Percentiles rank a stretch among this genome's conserved stretches.
These are phyloP conservation scores for Chytridium lagenaria DNA, from an alignment of 371 early-diverging fungal species.

Conservation along the genomic window DNA sequence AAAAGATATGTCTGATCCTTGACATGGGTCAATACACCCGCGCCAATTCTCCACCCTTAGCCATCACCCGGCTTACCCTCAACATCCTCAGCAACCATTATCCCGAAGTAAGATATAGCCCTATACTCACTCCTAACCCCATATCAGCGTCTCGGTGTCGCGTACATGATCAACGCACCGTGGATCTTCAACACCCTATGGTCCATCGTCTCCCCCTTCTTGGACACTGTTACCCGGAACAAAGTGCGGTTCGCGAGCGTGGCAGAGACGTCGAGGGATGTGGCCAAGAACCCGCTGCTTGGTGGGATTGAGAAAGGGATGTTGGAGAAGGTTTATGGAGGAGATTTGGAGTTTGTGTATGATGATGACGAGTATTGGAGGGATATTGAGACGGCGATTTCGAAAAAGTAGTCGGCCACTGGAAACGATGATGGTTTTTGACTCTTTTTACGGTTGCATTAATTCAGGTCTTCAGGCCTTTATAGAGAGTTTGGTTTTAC, in stretches of 20 bases:
- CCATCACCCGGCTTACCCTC: conserved; percentile 25
- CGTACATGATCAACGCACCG: conserved; percentile 58
- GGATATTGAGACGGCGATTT: background rate
- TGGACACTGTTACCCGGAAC: conserved; percentile 13
- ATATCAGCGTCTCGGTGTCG: conserved; percentile 60
- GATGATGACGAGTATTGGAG: background rate
- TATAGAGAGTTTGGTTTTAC: too few relatives aligned
- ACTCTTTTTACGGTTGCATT: too few relatives aligned
- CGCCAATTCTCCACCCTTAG: conserved; percentile 36
- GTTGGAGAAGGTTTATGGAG: conserved; percentile 1
- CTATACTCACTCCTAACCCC: background rate
- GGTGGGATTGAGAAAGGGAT: background rate
- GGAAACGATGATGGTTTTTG: too few relatives aligned
- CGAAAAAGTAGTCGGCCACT: background rate
- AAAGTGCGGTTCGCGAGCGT: conserved; percentile 12
- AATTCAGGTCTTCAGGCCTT: too few relatives aligned
- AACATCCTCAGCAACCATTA: conserved; percentile 30
- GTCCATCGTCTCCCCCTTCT: conserved; percentile 22
- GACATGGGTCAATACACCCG: conserved; percentile 33
- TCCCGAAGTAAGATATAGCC: conserved; percentile 24
- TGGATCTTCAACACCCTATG: conserved; percentile 26
- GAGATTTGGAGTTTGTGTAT: background rate
- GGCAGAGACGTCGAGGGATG: background rate
- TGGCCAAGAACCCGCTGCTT: background rate
- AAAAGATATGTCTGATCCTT: conserved; percentile 30